Conservation (phyloP, 2,329 filamentous ascomycete genomes). For the Claviceps fusiformis region DNA sequence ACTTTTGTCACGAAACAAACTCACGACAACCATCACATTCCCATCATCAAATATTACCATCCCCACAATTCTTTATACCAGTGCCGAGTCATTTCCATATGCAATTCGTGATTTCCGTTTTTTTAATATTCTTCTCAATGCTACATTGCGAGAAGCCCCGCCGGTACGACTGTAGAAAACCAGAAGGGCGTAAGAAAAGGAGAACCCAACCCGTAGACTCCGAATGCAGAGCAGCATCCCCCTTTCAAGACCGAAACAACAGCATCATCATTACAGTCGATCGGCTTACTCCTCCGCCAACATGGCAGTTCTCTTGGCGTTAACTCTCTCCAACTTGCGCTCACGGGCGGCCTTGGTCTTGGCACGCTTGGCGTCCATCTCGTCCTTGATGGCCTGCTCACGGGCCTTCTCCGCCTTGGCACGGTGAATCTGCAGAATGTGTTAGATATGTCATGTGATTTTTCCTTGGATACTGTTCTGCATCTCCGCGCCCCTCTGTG, state of each 20-base stretch:
- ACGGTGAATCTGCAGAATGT: constrained; percentile 75
- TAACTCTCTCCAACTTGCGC: constrained; percentile 86
- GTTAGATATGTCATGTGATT: background rate
- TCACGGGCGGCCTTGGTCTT: constrained; percentile 99
- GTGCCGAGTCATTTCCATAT: constrained; percentile 6
- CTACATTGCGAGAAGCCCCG: constrained; percentile 43
- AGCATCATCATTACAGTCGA: constrained; percentile 24
- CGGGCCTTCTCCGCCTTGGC: constrained; percentile 99
- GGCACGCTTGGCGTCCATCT: constrained; percentile 99
- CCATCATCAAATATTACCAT: too few relatives aligned
- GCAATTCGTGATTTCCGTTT: constrained; percentile 37
- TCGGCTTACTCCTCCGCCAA: constrained; percentile 51
- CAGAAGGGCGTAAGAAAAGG: constrained; percentile 32
- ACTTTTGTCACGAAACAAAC: background rate
- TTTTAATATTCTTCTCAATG: constrained; percentile 25
- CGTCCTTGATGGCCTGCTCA: constrained; percentile 92
- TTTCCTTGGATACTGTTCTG: background rate
- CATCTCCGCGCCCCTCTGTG: too few relatives aligned
- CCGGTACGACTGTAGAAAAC: constrained; percentile 34
- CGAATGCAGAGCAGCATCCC: constrained; percentile 46
- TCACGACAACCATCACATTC: background rate
- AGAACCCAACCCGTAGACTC: constrained; percentile 43
- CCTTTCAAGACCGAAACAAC: constrained; percentile 31
- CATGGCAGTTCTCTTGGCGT: constrained; percentile 81
- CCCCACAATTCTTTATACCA: background rate